phyloP scores from a whole-genome alignment of 768 basidiomycete species.

The Leccinum longicurvipes region DNA sequence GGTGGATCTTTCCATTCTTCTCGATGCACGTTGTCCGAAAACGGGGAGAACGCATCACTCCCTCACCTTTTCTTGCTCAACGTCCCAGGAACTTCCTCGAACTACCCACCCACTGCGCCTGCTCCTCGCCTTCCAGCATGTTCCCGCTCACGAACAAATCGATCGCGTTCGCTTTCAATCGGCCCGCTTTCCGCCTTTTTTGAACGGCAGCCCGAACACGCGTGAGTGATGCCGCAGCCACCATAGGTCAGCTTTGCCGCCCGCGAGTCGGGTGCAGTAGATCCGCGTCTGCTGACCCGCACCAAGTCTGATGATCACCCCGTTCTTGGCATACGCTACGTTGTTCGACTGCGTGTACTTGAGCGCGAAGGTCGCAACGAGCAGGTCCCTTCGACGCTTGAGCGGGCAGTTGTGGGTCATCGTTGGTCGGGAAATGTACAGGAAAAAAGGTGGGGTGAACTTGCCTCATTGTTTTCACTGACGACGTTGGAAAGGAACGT shows the following conservation, averaged over 20 bases:
- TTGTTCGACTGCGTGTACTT: too few relatives aligned
- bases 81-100: slow-evolving; percentile 68
- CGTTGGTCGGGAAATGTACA: too few relatives aligned
- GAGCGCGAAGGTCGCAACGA: slow-evolving; percentile 95
- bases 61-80: slow-evolving; percentile 67
- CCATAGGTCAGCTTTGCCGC: slow-evolving; percentile 97
- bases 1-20: slow-evolving; percentile 88
- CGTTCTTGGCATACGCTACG: slow-evolving; percentile 91
- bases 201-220: slow-evolving; percentile 91
- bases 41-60: slow-evolving; percentile 99
- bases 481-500: slow-evolving; percentile 85
- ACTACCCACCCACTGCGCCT: slow-evolving; percentile 83
- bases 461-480: slow-evolving; percentile 79
- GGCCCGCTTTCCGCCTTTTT: slow-evolving; percentile 94
- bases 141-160: slow-evolving; percentile 94
- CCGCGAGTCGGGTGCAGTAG: slow-evolving; percentile 97
- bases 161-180: slow-evolving; percentile 98
- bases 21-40: slow-evolving; percentile 97
- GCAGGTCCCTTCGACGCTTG: slow-evolving; percentile 84
- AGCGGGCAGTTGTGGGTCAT: slow-evolving; percentile 56
- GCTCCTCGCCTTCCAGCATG: slow-evolving; percentile 83
- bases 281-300: slow-evolving; percentile 99
- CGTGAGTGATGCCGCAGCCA: slow-evolving; percentile 97
- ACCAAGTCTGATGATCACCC: slow-evolving; percentile 91
- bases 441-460: slow-evolving; percentile 19